Base-by-base conservation (phyloP, 352 stramenopile genomes). In the Phytophthora citrophthora region DNA sequence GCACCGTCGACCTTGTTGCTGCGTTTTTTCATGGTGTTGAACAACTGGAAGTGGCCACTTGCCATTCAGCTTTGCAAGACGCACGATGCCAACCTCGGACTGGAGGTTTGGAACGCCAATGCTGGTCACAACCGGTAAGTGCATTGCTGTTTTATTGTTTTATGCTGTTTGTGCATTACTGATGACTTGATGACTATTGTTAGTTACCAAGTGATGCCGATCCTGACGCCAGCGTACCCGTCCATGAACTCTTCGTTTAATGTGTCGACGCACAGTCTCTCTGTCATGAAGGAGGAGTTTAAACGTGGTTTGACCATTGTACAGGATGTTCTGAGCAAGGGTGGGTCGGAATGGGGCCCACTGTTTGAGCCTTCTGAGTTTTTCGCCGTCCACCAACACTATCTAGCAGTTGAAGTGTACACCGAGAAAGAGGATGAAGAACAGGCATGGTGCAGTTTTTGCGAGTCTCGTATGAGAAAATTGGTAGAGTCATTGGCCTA, bases 241-340 rank as follows among this genome's bases (percentile, higher is more conserved):
- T 97, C 89, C 24, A 99, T 99, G 97, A 99, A 99, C 79, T 99
- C 96, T 23, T 98, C 97, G 15, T 99, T 99, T 78, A 99, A 99
- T 71, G 97, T 99, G 44, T 98, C 91, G 53, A 81, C 86, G 32
- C 92, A 97, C 60, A 98, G 97, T 63, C 74, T 98, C n/a, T 76
- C 92, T 23, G 86, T 98, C 24, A 98, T 99, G 74, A 95, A 97
- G 64, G 86, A 98, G 23, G 96, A 99, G 75, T 89, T 98, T 50
- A 90, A 92, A 67, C 80, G 86, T 34, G 87, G 79, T 7, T 57
- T 94, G 16, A 74, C 78, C 4, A 76, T 94, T 61, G 88, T 96
- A 12, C 88, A 95, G 56, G 82, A 91, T 49, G 89, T 96, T 63
- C 74, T 96, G 36, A 88, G 76, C 61, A 92, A 92, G 54, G 88